These are phyloP conservation scores for Gamsiella multidivaricata DNA, from an alignment of 192 early-diverging fungal species.

Conservation along the genomic window DNA sequence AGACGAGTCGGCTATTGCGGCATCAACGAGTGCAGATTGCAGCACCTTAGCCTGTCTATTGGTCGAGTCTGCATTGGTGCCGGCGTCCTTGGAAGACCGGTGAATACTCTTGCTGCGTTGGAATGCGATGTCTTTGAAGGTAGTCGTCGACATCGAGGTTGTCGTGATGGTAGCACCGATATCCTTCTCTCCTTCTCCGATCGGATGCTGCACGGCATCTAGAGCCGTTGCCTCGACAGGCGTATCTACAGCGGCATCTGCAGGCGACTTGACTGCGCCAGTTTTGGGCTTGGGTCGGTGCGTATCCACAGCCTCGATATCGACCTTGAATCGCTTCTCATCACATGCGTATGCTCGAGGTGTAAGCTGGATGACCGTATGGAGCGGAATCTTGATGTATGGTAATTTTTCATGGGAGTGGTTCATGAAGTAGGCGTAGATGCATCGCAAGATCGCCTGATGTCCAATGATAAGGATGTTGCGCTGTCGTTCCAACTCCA, in stretches of 20 bases:
- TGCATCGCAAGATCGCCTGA: slow-evolving; percentile 96
- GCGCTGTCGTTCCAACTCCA: slow-evolving; percentile 98
- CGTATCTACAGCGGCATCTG: background rate
- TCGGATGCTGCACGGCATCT: slow-evolving; percentile 5
- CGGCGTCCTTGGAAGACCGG: slow-evolving; percentile 1
- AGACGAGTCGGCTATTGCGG: slow-evolving; percentile 9
- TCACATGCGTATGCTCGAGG: slow-evolving; percentile 97
- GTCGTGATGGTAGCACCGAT: slow-evolving; percentile 42
- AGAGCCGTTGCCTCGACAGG: background rate
- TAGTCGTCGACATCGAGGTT: slow-evolving; percentile 51
- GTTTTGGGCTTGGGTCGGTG: slow-evolving; percentile 80
- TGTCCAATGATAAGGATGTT: slow-evolving; percentile 97
- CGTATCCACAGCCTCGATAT: slow-evolving; percentile 98
- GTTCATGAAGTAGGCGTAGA: slow-evolving; percentile 98
- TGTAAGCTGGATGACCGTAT: slow-evolving; percentile 96
- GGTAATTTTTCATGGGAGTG: slow-evolving; percentile 94
- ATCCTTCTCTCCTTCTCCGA: slow-evolving; percentile 16
- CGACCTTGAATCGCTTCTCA: slow-evolving; percentile 92
- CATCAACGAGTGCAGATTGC: slow-evolving; percentile 28
- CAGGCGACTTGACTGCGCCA: slow-evolving; percentile 8
- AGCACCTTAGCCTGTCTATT: slow-evolving; percentile 18
- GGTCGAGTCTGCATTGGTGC: background rate
- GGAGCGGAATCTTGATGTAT: slow-evolving; percentile 98
- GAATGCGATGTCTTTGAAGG: slow-evolving; percentile 35
- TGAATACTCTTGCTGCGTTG: slow-evolving; percentile 21